Conservation (phyloP, 2,329 filamentous ascomycete species). For the Thermothelomyces thermophilus region DNA sequence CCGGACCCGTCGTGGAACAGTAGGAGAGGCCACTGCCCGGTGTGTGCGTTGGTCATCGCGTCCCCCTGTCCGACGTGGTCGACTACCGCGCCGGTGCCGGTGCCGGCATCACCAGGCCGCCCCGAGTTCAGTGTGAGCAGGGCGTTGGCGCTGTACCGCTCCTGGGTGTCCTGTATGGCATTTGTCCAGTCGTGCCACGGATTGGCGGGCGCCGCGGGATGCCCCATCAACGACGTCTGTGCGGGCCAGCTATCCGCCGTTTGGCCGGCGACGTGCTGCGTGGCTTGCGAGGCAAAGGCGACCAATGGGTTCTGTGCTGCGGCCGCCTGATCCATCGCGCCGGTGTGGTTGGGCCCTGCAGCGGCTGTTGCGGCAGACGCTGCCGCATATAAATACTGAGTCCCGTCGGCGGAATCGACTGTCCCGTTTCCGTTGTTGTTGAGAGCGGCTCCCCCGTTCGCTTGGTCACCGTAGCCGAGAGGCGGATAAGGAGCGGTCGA, state of each 20-base stretch:
- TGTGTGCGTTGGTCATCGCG: conserved; percentile 11
- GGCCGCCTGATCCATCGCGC: conserved; percentile 21
- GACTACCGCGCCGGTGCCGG: conserved; percentile 5
- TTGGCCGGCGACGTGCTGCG: conserved; percentile 28
- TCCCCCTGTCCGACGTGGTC: conserved; percentile 18
- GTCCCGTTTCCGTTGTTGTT: conserved; percentile 18
- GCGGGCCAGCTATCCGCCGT: conserved; percentile 21
- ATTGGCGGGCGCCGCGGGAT: conserved; percentile 30
- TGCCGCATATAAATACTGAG: conserved; percentile 22
- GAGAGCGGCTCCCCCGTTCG: conserved; percentile 3
- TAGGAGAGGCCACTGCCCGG: conserved; percentile 25
- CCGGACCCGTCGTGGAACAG: conserved; percentile 23
- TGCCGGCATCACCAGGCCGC: conserved; percentile 19
- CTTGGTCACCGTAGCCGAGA: conserved; percentile 19
- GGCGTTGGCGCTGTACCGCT: conserved; percentile 44
- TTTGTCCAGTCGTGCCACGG: conserved; percentile 51
- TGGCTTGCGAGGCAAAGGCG: conserved; percentile 35
- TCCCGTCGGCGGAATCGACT: conserved; percentile 14
- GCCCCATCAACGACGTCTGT: conserved; percentile 29
- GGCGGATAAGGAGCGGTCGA: conserved; percentile 20
- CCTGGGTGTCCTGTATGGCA: conserved; percentile 44
- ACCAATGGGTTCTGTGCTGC: conserved; percentile 33
- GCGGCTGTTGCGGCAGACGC: conserved; percentile 16
- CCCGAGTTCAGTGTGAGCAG: conserved; percentile 40
- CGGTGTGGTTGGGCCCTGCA: conserved; percentile 9